Conservation (phyloP, 2,329 filamentous ascomycete species). For the Davidsoniella eucalypti region DNA sequence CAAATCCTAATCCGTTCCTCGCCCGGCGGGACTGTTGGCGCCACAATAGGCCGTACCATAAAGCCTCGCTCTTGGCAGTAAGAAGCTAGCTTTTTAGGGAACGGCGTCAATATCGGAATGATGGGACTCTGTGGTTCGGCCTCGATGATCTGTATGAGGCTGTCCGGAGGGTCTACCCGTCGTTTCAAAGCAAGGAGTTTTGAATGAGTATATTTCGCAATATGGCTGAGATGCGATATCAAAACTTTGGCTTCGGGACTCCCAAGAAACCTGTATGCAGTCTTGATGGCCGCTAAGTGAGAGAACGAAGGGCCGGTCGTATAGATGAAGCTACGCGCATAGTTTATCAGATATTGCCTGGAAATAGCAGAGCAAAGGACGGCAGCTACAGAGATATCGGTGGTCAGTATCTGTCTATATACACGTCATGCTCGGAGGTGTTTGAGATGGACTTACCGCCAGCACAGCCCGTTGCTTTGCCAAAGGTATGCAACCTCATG, state of each 20-base stretch:
- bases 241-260: constrained; percentile 28
- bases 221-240: constrained; percentile 24
- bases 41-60: constrained; percentile 47
- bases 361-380: constrained; percentile 44
- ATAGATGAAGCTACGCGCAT: constrained; percentile 59
- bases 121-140: constrained; percentile 40
- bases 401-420: constrained; percentile 11
- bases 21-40: constrained; percentile 49
- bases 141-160: background rate
- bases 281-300: constrained; percentile 39
- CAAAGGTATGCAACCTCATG: constrained; percentile 47
- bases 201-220: constrained; percentile 29
- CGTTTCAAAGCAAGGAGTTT: constrained; percentile 25
- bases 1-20: constrained; percentile 50
- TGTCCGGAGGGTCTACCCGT: constrained; percentile 16
- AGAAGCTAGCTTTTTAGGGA: constrained; percentile 40
- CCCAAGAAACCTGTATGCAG: constrained; percentile 39
- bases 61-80: constrained; percentile 43
- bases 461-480: constrained; percentile 50
- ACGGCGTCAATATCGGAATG: constrained; percentile 41
- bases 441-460: constrained; percentile 37
- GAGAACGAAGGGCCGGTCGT: constrained; percentile 53
- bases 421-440: too few relatives aligned
- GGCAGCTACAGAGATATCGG: constrained; percentile 23
- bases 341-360: constrained; percentile 54